These are phyloP conservation scores for Venturia effusa DNA, from an alignment of 2,329 filamentous ascomycete species.

Conservation along the genomic window DNA sequence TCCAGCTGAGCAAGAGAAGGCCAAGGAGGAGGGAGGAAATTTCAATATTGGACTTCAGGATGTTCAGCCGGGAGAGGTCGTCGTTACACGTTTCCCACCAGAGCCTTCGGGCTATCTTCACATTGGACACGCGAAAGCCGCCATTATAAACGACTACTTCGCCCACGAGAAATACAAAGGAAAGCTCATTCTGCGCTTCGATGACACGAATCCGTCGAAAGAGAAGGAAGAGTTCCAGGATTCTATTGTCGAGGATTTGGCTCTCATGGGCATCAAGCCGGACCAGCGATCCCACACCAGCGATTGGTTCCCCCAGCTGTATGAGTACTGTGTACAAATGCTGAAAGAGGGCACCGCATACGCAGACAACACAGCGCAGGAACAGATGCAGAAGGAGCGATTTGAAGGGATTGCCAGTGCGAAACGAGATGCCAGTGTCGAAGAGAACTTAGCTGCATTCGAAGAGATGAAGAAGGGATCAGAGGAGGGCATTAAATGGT, in stretches of 20 bases:
- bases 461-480: conserved; percentile 87
- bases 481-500: conserved; percentile 70
- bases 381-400: conserved; percentile 76
- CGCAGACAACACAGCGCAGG: conserved; percentile 85
- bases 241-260: conserved; percentile 82
- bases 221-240: conserved; percentile 97
- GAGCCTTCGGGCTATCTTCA: conserved; percentile 95
- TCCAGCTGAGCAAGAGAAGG: conserved; percentile 56
- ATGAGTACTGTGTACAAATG: conserved; percentile 72
- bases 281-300: conserved; percentile 83
- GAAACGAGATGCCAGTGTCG: conserved; percentile 64
- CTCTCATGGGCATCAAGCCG: conserved; percentile 82
- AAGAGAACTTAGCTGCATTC: conserved; percentile 78
- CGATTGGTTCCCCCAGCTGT: conserved; percentile 89
- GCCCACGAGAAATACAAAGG: conserved; percentile 89
- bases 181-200: conserved; percentile 81
- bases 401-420: conserved; percentile 74
- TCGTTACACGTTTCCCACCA: conserved; percentile 85
- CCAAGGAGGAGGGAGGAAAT: conserved; percentile 68
- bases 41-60: conserved; percentile 83
- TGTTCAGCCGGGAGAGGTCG: conserved; percentile 58
- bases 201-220: conserved; percentile 95
- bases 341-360: conserved; percentile 85
- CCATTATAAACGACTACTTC: conserved; percentile 91
- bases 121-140: conserved; percentile 91